Conservation (phyloP, 306 rosid genomes). For the Astragalus membranaceus region DNA sequence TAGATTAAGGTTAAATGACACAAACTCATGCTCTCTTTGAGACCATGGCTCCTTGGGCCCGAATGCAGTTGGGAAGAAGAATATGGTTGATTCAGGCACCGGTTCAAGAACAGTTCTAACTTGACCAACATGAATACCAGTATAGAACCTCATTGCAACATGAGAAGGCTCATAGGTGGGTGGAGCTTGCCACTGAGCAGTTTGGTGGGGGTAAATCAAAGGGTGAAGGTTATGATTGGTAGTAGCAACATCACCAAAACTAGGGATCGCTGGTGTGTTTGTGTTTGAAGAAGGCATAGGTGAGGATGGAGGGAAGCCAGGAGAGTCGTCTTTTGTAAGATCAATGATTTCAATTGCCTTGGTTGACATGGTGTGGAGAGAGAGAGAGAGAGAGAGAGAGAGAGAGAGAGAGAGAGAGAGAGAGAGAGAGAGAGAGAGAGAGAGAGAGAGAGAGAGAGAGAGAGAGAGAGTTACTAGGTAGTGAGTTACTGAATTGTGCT, state of each 20-base stretch:
- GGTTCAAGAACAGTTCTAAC: not conserved
- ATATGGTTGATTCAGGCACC: not conserved
- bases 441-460: no score
- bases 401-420: no score
- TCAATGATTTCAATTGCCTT: not conserved
- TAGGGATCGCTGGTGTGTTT: not conserved
- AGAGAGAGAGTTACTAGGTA: not conserved
- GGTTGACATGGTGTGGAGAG: not conserved
- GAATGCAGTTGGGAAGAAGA: not conserved
- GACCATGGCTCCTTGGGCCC: not conserved
- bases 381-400: no score
- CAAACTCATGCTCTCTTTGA: not conserved
- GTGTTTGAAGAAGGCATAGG: not conserved
- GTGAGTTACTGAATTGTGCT: not conserved
- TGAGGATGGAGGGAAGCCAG: not conserved
- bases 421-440: no score
- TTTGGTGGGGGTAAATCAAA: not conserved
- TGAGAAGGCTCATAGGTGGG: not conserved
- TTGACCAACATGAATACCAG: not conserved
- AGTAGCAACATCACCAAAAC: not conserved
- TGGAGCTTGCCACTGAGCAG: not conserved
- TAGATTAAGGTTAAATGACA: not conserved
- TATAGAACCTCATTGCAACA: not conserved
- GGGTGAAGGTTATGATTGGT: not conserved
- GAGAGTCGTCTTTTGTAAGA: not conserved